phyloP scores from a whole-genome alignment of 768 basidiomycete species.

The Gloeophyllum trabeum region DNA sequence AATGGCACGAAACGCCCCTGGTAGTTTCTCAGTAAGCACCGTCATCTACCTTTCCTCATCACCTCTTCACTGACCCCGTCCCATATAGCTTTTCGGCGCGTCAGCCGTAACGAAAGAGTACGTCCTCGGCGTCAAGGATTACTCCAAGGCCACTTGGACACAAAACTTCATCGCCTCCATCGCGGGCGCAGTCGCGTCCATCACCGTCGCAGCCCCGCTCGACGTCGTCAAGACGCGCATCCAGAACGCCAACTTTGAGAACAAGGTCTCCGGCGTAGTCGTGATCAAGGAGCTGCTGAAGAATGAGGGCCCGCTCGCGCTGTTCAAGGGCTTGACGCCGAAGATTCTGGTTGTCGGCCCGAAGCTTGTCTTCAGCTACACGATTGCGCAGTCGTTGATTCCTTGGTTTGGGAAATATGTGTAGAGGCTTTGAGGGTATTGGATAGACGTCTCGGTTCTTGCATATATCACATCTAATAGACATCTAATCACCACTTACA shows the following conservation, averaged over 20 bases:
- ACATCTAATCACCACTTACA: not conserved
- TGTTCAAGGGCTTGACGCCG: conserved; percentile 96
- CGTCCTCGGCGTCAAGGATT: conserved; percentile 79
- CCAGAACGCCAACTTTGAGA: conserved; percentile 96
- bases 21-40: conserved; percentile 76
- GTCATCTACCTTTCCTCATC: not conserved
- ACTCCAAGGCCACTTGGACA: conserved; percentile 88
- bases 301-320: conserved; percentile 73
- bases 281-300: conserved; percentile 80
- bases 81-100: conserved; percentile 87
- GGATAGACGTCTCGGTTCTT: not conserved
- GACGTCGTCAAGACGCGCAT: conserved; percentile 97
- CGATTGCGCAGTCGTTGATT: conserved; percentile 91
- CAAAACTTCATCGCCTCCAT: conserved; percentile 97
- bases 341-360: conserved; percentile 98
- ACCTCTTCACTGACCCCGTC: not conserved
- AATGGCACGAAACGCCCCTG: conserved; percentile 94
- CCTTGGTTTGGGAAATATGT: conserved; percentile 85
- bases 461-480: not conserved
- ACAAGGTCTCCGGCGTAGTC: conserved; percentile 65
- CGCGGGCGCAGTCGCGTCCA: conserved; percentile 88
- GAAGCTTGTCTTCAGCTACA: conserved; percentile 97
- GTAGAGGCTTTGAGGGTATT: conserved; percentile 19
- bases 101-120: conserved; percentile 94
- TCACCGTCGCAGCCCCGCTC: conserved; percentile 91